Conservation (phyloP, 2,329 filamentous ascomycete species). For the Curvularia verruculosa region DNA sequence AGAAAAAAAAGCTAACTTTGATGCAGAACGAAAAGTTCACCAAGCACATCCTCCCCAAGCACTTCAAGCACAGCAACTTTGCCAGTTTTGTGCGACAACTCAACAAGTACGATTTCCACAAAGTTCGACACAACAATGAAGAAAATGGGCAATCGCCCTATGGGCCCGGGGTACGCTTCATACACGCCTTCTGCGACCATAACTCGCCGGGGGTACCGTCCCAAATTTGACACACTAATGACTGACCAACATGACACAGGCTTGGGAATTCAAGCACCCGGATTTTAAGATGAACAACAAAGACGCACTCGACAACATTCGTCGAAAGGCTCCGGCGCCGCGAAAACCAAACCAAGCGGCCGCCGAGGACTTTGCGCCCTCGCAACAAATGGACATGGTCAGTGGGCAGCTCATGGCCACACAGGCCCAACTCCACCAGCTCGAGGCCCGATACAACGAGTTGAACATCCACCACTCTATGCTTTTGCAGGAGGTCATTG, state of each 20-base stretch:
- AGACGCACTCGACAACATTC: slow-evolving; percentile 94
- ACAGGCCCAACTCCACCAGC: slow-evolving; percentile 86
- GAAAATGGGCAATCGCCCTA: slow-evolving; percentile 83
- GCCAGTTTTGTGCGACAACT: slow-evolving; percentile 94
- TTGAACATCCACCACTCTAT: slow-evolving; percentile 70
- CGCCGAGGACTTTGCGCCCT: slow-evolving; percentile 74
- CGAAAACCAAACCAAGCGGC: slow-evolving; percentile 66
- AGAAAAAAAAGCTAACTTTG: slow-evolving; percentile 20
- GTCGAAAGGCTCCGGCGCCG: slow-evolving; percentile 90
- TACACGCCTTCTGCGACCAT: neutral
- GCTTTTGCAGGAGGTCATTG: slow-evolving; percentile 67
- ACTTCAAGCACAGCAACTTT: slow-evolving; percentile 99
- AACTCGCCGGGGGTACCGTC: neutral
- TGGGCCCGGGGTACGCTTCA: slow-evolving; percentile 70
- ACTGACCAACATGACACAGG: slow-evolving; percentile 56
- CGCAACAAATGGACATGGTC: slow-evolving; percentile 86
- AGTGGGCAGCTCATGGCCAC: slow-evolving; percentile 88
- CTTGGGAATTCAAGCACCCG: slow-evolving; percentile 97
- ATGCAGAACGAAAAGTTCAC: slow-evolving; percentile 95
- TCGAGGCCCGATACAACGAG: slow-evolving; percentile 85
- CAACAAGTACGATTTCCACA: slow-evolving; percentile 99
- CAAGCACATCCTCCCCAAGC: slow-evolving; percentile 93
- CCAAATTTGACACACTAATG: neutral
- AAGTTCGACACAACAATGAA: slow-evolving; percentile 89
- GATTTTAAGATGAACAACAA: slow-evolving; percentile 96